Conservation (phyloP, 2,329 filamentous ascomycete species). For the Grosmannia penicillata region DNA sequence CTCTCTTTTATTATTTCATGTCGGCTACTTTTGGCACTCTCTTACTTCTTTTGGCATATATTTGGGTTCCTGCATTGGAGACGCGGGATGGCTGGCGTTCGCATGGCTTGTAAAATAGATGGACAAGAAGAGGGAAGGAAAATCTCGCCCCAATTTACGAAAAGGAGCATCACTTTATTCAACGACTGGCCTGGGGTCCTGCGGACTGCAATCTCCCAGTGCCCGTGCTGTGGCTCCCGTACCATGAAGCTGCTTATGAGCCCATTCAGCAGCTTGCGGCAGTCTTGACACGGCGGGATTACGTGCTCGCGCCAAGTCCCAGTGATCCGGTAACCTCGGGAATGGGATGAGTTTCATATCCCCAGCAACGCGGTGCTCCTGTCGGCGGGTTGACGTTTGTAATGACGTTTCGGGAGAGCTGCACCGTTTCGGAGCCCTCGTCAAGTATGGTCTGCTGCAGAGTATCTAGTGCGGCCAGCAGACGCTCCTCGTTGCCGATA, state of each 20-base stretch:
- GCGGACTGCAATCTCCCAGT: too few relatives aligned
- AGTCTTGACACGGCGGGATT: too few relatives aligned
- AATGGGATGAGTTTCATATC: not conserved
- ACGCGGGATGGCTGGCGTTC: not conserved
- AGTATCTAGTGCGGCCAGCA: slow-evolving; percentile 7
- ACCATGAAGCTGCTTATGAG: too few relatives aligned
- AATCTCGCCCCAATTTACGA: too few relatives aligned
- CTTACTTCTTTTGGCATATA: not conserved
- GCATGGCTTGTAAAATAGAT: not conserved
- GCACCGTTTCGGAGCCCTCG: not conserved
- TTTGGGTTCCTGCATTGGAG: not conserved
- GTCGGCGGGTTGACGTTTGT: not conserved
- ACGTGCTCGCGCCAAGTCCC: not conserved
- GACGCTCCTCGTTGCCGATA: not conserved
- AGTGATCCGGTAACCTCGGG: not conserved
- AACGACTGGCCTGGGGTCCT: too few relatives aligned
- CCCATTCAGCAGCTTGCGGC: too few relatives aligned
- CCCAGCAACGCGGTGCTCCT: not conserved
- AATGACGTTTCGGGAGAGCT: not conserved
- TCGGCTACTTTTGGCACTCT: not conserved
- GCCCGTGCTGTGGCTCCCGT: too few relatives aligned
- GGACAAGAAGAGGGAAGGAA: not conserved
- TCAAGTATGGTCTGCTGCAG: slow-evolving; percentile 15
- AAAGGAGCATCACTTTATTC: too few relatives aligned
- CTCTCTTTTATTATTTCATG: too few relatives aligned